Base-by-base conservation (phyloP, 805 yeast genomes). In the Yarrowia sp. region DNA sequence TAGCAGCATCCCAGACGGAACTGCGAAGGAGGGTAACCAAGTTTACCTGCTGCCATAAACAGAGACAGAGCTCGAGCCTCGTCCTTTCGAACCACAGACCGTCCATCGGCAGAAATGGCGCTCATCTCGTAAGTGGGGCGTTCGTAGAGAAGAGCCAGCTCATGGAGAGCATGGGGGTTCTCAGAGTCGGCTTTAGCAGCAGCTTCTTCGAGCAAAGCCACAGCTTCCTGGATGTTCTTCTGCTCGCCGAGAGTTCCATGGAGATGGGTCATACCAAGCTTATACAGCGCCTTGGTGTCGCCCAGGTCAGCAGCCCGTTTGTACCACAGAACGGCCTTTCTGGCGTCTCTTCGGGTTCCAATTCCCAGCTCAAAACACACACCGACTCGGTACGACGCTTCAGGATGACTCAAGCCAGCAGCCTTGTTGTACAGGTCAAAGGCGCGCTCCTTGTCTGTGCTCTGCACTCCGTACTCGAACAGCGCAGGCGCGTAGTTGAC, bases 301-400 rank as follows among this genome's bases (percentile, higher is more conserved):
- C 89, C 89, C 26, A 83, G 76, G n/a, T 81, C 77, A 2, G 93
- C 91, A 0, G 92, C 90, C 58, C 81, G 79, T 43, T 81, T 80
- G 77, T 86, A 89, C 79, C 84, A 86, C 14, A 79, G 73, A 35
- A 86, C 77, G 10, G 92, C 87, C 69, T 81, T 80, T n/a, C 71
- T 72, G 22, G 75, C 64, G 72, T 84, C 84, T 49, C 79, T 74
- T 68, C 78, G 73, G 35, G 84, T 79, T 1, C 89, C 89, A 70
- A 85, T 82, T 16, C 91, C 89, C 75, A 88, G 80, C 75, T 90
- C 95, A 73, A 83, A 83, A 73, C 91, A 86, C 41, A 89, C 89
- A 0, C 89, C 95, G 0, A 87, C 83, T 61, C 94, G 79, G 78
- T 88, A 90, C 69, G 87, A 82, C 10, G 90, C 89, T 67, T 84